Percentiles rank a stretch among this genome's conserved stretches.
phyloP scores from a whole-genome alignment of 768 basidiomycete genomes.

The Chiua virens region DNA sequence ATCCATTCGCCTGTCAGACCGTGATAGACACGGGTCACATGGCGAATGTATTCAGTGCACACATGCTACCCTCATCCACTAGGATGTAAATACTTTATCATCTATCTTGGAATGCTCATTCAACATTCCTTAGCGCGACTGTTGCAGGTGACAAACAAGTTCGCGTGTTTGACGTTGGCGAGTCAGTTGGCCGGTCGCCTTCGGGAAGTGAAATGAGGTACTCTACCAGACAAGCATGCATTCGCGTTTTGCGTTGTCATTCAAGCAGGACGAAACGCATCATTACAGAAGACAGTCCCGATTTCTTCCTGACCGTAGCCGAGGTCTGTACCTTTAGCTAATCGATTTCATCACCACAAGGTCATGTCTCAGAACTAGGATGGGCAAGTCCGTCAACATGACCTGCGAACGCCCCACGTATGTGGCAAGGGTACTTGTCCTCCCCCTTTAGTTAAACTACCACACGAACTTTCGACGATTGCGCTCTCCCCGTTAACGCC shows the following conservation, averaged over 20 bases:
- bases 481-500: constrained; percentile 77
- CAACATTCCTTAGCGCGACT: constrained; percentile 48
- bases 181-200: constrained; percentile 36
- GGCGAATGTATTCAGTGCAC: constrained; percentile 82
- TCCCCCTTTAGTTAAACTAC: constrained; percentile 64
- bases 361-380: constrained; percentile 50
- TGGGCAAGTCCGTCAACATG: constrained; percentile 86
- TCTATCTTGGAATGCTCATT: constrained; percentile 6
- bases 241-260: constrained; percentile 69
- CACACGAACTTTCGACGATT: constrained; percentile 68
- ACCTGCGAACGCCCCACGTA: constrained; percentile 67
- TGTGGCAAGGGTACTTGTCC: constrained; percentile 63
- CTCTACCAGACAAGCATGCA: constrained; percentile 45
- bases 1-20: constrained; percentile 63
- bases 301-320: constrained; percentile 75
- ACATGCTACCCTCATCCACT: constrained; percentile 77
- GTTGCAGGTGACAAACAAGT: constrained; percentile 77
- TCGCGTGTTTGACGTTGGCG: constrained; percentile 71
- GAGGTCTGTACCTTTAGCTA: constrained; percentile 49
- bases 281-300: constrained; percentile 75
- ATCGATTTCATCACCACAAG: constrained; percentile 9
- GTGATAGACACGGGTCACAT: constrained; percentile 79
- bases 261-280: constrained; percentile 72
- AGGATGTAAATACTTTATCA: constrained; percentile 56
- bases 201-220: constrained; percentile 48